Evolutionary conservation across 2,329 filamentous ascomycete genomes (phyloP).

Genomic region (Aspergillus fumigatus): DNA sequence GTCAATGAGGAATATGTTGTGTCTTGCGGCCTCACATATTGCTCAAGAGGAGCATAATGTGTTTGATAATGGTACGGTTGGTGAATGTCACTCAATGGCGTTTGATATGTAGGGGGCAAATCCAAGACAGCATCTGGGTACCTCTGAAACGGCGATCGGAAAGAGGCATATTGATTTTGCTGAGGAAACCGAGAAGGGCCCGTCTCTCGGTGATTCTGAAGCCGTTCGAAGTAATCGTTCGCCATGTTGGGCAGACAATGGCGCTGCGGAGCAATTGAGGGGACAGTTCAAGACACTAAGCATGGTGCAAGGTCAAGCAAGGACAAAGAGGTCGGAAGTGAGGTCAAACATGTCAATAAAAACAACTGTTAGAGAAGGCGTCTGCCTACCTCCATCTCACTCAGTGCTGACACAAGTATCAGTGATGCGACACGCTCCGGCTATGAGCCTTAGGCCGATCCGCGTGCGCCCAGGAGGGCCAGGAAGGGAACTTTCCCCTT

Average conservation of each 20-base stretch:
- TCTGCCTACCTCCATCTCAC: neutral
- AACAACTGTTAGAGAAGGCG: neutral
- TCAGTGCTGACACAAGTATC: neutral
- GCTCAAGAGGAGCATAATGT: neutral
- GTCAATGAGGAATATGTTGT: neutral
- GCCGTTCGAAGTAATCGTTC: constrained; percentile 16
- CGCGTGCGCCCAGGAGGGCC: neutral
- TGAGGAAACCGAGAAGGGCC: neutral
- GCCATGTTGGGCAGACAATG: constrained; percentile 12
- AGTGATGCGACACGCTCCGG: neutral
- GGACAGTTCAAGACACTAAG: neutral
- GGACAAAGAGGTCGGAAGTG: neutral
- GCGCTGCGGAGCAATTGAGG: neutral
- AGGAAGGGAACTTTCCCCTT: constrained; percentile 8
- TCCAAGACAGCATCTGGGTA: neutral
- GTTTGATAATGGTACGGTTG: neutral
- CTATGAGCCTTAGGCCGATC: neutral
- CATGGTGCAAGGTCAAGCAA: neutral
- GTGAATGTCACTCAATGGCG: neutral
- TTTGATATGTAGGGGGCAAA: neutral
- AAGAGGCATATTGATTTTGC: neutral
- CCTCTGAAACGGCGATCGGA: neutral
- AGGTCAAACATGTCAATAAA: neutral
- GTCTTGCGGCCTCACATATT: neutral
- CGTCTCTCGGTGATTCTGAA: constrained; percentile 8